Base-by-base conservation (phyloP, 129 eudicot genomes). In the Ambrosia trifida region DNA sequence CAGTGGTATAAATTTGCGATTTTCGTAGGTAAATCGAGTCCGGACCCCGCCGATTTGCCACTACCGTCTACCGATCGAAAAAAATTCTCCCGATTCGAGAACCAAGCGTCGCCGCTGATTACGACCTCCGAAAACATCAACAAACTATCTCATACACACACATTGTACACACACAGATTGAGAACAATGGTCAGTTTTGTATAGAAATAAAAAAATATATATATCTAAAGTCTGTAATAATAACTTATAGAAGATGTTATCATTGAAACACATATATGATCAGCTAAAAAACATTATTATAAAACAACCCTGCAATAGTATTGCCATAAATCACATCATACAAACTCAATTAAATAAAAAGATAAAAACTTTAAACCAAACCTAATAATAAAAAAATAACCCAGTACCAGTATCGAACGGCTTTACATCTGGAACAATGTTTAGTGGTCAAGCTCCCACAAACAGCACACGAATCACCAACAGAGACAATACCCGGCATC, bases 381-480 rank as follows among this genome's bases (percentile, higher is more conserved):
- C 5, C 5, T 63, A 4, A 13, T 9, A 30, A 51, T 33, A 7
- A 17, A 7, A 35, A 35, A 35, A 8, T 6, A 62, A 35, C 14
- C 30, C 40, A 68, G 9, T 83, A 91, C 97, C 97, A 91, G 64
- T 91, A 91, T 73, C 78, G 82, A 64, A 79, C 90, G 50, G 60
- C 64, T 80, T 91, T 91, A 78, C 97, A 91, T 30, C 84, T 75
- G 20, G 97, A 56, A 71, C 97, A 91, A 0, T 78, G 79, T 68
- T 86, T 88, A 44, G 60, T 78, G 11, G 90, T 80, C 45, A n/a
- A 40, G n/a, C 74, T 78, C 14, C 89, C 83, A 72, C 97, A 91
- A 0, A 88, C 90, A 41, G 62, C 88, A 59, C 98, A 92, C 11
- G 76, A n/a, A 32, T 82, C 84, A 45, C 63, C 7, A 5, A 16